Percentiles rank a stretch among this genome's conserved stretches.
These are phyloP conservation scores for Penicillium griseofulvum DNA, from an alignment of 2,329 filamentous ascomycete genomes.

Conservation along the genomic window DNA sequence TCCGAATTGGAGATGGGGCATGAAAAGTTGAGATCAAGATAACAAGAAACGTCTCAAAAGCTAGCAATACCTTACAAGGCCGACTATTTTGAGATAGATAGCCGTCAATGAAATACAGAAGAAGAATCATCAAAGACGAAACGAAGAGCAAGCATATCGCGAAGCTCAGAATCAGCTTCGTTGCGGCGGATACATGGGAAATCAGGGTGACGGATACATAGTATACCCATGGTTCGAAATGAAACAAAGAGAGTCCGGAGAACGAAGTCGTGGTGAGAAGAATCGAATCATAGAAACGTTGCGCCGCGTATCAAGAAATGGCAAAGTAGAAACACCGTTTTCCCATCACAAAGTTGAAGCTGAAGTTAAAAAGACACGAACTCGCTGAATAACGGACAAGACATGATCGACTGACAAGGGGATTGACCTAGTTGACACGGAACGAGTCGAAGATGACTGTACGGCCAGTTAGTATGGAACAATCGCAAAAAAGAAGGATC, in stretches of 20 bases:
- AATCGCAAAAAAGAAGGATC: not conserved
- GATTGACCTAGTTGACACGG: constrained; percentile 33
- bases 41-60: not conserved
- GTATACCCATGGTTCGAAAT: constrained; percentile 1
- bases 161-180: not conserved
- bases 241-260: not conserved
- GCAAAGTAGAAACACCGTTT: constrained; percentile 24
- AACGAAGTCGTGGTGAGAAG: constrained; percentile 2
- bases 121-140: constrained; percentile 1
- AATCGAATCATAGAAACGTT: constrained; percentile 10
- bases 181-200: not conserved
- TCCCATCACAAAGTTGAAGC: constrained; percentile 15
- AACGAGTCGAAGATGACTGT: constrained; percentile 39
- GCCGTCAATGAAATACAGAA: constrained; percentile 16
- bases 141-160: not conserved
- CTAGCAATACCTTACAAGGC: constrained; percentile 7
- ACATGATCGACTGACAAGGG: constrained; percentile 5
- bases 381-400: constrained; percentile 24
- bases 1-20: not conserved
- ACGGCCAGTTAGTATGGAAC: constrained; percentile 5
- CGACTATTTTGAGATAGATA: not conserved
- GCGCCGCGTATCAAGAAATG: constrained; percentile 9
- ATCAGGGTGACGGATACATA: not conserved
- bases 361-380: constrained; percentile 6
- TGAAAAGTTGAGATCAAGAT: not conserved